Evolutionary conservation across 2,329 filamentous ascomycete genomes (phyloP), one percentile per base, ranked within the genome.

Genomic region (Fusarium xyrophilum): DNA sequence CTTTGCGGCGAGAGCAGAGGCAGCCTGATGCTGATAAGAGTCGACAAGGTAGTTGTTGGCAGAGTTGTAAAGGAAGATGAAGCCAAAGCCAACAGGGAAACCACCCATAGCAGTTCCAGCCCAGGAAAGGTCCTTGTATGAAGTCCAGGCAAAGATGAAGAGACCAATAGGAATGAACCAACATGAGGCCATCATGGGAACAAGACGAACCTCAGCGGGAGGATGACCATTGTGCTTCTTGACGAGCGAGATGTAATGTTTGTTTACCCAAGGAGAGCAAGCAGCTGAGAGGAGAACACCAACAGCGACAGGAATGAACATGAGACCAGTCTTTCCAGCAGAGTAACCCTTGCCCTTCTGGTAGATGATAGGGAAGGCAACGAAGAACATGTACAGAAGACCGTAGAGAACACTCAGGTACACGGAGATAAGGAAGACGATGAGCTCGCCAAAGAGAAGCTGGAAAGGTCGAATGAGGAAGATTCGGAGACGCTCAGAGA

Each of bases 381-480:
- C 84, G 81, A 92, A 92, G 82, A 91, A 92, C 89, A 92, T 91
- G 83, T 92, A 92, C 19, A 91, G 81, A 7, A 92, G 80, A 13
- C 89, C 89, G 77, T 92, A 93, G 15, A 95, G 84, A 2, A 96
- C 91, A 5, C 88, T 90, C 92, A 96, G 96, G 83, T 96, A 97
- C 3, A 96, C 69, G 1, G 89, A 88, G 73, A 97, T 90, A 73
- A 96, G 87, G 70, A 97, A 87, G 50, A 97, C 92, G 74, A 97
- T 97, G 39, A 91, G 88, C 78, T 97, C 93, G 64, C 86, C 81
- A 78, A 96, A 95, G 35, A 97, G 86, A 4, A 97, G 87, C 81
- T 96, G 92, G 81, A 97, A 92, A 2, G 93, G 93, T 7, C 93
- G 88, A 67, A 96, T 76, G 39, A 97, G 82, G 83, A 96, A 95